Evolutionary conservation across 345 rosid genomes (phyloP).

Genomic region (Eutrema yunnanense): DNA sequence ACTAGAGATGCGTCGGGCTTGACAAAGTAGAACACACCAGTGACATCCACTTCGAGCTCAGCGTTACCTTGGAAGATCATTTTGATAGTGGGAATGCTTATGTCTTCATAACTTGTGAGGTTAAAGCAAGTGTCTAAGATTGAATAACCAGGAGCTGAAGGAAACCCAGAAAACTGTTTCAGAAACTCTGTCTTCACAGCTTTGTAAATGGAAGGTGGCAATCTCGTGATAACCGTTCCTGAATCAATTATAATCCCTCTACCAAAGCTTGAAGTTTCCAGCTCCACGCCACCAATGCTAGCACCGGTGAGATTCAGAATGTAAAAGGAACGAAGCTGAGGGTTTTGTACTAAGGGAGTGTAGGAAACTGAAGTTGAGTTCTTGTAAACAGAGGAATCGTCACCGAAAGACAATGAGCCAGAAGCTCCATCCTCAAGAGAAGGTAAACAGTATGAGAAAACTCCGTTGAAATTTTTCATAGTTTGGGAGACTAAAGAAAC

Average conservation of each 20-base stretch:
- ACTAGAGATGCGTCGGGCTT: constrained; percentile 71
- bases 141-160: constrained; percentile 61
- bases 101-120: constrained; percentile 61
- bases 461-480: constrained; percentile 43
- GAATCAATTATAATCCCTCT: constrained; percentile 66
- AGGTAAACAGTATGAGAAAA: constrained; percentile 90
- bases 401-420: constrained; percentile 72
- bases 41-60: constrained; percentile 52
- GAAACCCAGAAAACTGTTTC: constrained; percentile 56
- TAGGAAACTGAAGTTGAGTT: constrained; percentile 56
- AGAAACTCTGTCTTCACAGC: constrained; percentile 61
- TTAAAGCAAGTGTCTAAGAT: constrained; percentile 86
- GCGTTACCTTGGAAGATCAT: constrained; percentile 56
- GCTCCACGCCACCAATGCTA: constrained; percentile 50
- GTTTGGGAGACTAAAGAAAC: constrained; percentile 71
- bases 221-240: constrained; percentile 75
- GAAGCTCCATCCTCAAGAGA: constrained; percentile 51
- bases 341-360: constrained; percentile 58
- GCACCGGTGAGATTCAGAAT: constrained; percentile 70
- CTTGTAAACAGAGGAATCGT: constrained; percentile 47
- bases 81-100: constrained; percentile 57
- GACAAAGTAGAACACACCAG: constrained; percentile 69
- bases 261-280: constrained; percentile 40
- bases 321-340: constrained; percentile 62
- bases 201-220: constrained; percentile 73